Evolutionary conservation across 345 rosid species (phyloP).

Genomic region (Pelargonium nanum): DNA sequence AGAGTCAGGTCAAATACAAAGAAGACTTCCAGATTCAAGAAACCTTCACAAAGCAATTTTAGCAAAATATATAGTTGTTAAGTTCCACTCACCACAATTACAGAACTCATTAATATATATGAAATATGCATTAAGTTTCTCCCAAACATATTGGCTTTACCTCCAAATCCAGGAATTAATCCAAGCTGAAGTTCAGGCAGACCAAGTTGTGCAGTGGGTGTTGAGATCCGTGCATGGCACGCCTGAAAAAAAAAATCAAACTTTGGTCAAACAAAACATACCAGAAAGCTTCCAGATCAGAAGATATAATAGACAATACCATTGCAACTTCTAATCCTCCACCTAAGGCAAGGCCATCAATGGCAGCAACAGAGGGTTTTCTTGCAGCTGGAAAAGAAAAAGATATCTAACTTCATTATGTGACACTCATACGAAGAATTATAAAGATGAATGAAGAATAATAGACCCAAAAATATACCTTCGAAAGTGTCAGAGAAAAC

Average conservation of each 20-base stretch:
- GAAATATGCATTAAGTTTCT: background rate
- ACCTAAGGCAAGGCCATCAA: conserved; percentile 96
- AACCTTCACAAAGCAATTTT: too few relatives aligned
- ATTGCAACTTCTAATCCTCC: conserved; percentile 96
- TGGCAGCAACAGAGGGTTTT: conserved; percentile 97
- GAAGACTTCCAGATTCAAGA: too few relatives aligned
- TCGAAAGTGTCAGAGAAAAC: conserved; percentile 54
- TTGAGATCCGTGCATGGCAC: conserved; percentile 84
- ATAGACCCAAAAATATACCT: conserved; percentile 35
- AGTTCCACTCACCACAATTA: background rate
- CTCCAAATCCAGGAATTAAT: conserved; percentile 95
- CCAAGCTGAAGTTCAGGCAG: conserved; percentile 94
- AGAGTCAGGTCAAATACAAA: too few relatives aligned
- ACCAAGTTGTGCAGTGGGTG: conserved; percentile 69
- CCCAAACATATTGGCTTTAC: conserved; percentile 23
- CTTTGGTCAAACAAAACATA: background rate
- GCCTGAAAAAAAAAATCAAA: conserved; percentile 30
- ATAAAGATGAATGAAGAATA: background rate
- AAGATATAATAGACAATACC: conserved; percentile 35
- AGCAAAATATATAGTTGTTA: background rate
- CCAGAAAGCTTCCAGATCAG: background rate
- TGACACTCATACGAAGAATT: background rate
- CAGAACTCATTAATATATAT: background rate
- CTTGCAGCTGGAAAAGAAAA: conserved; percentile 47
- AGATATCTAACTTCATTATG: background rate